Evolutionary conservation across 768 basidiomycete species (phyloP).

Genomic region (Podaxis sp.): DNA sequence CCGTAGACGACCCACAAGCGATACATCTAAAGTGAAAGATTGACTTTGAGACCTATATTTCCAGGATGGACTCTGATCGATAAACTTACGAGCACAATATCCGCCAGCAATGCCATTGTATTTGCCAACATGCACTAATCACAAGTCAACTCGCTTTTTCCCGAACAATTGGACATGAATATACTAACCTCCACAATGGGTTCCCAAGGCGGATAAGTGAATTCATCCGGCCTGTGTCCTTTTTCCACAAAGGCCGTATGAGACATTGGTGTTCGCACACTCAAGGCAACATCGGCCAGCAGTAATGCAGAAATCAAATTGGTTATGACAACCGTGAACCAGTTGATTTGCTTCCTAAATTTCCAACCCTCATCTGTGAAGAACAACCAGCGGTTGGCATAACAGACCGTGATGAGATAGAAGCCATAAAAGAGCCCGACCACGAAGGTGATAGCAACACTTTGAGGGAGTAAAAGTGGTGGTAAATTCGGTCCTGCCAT

Average conservation of each 20-base stretch:
- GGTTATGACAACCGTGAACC: background rate
- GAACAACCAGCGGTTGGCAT: slow-evolving; percentile 9
- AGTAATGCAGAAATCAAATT: background rate
- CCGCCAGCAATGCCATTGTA: background rate
- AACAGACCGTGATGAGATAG: background rate
- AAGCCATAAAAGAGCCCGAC: background rate
- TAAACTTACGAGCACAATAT: background rate
- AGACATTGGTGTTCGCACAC: background rate
- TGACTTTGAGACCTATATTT: background rate
- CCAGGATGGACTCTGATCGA: background rate
- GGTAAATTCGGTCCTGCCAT: no score
- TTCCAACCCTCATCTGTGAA: slow-evolving; percentile 12
- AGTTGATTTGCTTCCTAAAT: slow-evolving; percentile 2
- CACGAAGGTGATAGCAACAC: background rate
- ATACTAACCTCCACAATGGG: background rate
- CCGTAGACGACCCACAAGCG: slow-evolving; percentile 11
- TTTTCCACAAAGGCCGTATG: background rate
- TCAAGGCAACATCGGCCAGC: background rate
- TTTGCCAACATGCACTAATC: background rate
- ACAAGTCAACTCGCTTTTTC: background rate
- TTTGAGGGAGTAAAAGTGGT: background rate
- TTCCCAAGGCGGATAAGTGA: background rate
- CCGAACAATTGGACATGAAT: background rate
- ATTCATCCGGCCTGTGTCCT: background rate
- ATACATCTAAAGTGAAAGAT: slow-evolving; percentile 11